phyloP scores from a whole-genome alignment of 140 eudicot genomes.

The Flaveria floridana region DNA sequence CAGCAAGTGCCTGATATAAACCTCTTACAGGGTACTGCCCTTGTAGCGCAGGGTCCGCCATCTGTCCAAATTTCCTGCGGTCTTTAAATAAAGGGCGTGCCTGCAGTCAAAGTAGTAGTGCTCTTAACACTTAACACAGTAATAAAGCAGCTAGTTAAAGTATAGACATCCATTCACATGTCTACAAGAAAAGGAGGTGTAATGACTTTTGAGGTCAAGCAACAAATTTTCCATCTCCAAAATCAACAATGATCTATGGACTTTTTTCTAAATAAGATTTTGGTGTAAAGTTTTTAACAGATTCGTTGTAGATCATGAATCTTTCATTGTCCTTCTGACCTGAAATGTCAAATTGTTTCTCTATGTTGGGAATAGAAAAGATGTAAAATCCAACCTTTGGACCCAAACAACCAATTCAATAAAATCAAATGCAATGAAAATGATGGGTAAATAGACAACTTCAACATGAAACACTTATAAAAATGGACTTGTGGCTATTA shows the following conservation, averaged over 20 bases:
- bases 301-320: conserved; percentile 1
- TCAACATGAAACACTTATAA: conserved; percentile 3
- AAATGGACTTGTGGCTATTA: not conserved
- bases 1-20: conserved; percentile 80
- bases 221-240: not conserved
- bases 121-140: not conserved
- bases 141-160: not conserved
- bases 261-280: not conserved
- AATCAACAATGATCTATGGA: not conserved
- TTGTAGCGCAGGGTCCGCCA: conserved; percentile 82
- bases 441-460: not conserved
- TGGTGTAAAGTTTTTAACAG: conserved; percentile 3
- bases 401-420: conserved; percentile 8
- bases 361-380: not conserved
- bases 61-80: conserved; percentile 77
- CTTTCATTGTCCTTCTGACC: not conserved
- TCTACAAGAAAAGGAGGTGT: not conserved
- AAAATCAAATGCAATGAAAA: conserved; percentile 1
- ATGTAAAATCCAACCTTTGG: not conserved
- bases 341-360: not conserved
- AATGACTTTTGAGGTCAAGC: not conserved
- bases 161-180: conserved; percentile 11
- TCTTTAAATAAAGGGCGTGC: conserved; percentile 81
- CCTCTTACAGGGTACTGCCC: conserved; percentile 79
- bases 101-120: conserved; percentile 31